Conservation (phyloP, 2,329 filamentous ascomycete genomes). For the Fusarium incarnatum region DNA sequence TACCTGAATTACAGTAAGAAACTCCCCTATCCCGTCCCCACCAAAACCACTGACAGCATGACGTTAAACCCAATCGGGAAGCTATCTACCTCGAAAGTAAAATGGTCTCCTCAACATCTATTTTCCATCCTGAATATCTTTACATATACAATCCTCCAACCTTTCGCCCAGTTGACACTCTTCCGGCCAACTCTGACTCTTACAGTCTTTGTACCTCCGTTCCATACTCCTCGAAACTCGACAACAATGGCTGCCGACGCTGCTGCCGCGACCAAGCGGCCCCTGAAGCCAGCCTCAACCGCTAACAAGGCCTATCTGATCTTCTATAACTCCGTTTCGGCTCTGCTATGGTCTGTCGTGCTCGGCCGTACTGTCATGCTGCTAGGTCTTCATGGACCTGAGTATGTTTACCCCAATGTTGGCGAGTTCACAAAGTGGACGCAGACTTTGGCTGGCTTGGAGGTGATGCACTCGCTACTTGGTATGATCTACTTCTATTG, state of each 20-base stretch:
- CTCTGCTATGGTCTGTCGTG: constrained; percentile 81
- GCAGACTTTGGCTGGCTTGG: constrained; percentile 85
- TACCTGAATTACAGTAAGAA: background rate
- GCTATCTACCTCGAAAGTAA: constrained; percentile 14
- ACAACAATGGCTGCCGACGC: constrained; percentile 42
- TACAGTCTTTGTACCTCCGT: background rate
- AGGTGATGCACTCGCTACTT: constrained; percentile 82
- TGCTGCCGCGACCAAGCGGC: constrained; percentile 36
- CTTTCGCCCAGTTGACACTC: background rate
- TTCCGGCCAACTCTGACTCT: background rate
- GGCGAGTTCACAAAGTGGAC: constrained; percentile 80
- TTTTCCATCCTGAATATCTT: constrained; percentile 14
- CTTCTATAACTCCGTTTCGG: constrained; percentile 84
- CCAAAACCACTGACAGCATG: constrained; percentile 5
- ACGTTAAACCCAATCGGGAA: constrained; percentile 36
- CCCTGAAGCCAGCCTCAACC: constrained; percentile 45
- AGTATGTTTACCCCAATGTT: constrained; percentile 69
- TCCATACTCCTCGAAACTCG: background rate
- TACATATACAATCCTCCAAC: background rate
- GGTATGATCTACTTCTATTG: constrained; percentile 63
- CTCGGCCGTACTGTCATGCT: constrained; percentile 73
- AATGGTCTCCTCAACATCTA: constrained; percentile 37
- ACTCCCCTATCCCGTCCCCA: constrained; percentile 9
- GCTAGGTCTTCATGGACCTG: constrained; percentile 65
- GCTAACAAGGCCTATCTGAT: constrained; percentile 78